A percentile compares a stretch with the other conserved stretches of the same genome.
phyloP scores from a whole-genome alignment of 129 eudicot species.

The Flaveria robusta region DNA sequence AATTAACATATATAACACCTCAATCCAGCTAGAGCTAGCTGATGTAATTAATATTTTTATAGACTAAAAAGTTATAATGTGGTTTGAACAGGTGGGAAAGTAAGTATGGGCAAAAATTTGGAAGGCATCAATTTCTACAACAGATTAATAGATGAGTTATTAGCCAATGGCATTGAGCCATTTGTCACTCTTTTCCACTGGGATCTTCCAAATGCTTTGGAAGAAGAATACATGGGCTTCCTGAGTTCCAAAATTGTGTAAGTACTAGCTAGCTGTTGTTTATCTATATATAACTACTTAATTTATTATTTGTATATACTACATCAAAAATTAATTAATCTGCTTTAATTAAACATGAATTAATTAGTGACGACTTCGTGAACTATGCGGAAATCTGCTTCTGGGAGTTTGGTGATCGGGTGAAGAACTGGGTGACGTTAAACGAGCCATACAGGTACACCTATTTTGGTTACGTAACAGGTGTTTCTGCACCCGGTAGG shows the following conservation, averaged over 20 bases:
- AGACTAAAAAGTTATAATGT: neutral
- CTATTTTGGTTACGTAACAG: constrained; percentile 21
- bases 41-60: too few species aligned
- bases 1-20: too few species aligned
- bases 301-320: too few species aligned
- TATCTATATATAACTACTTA: too few species aligned
- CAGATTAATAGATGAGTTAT: constrained; percentile 38
- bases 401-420: constrained; percentile 49
- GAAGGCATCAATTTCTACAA: constrained; percentile 47
- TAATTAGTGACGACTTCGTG: constrained; percentile 25
- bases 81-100: constrained; percentile 37
- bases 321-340: neutral
- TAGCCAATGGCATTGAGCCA: constrained; percentile 38
- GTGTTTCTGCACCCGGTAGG: constrained; percentile 35
- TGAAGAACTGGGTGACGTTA: constrained; percentile 45
- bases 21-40: too few species aligned
- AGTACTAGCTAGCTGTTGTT: too few species aligned
- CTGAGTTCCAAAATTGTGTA: constrained; percentile 24
- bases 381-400: constrained; percentile 40
- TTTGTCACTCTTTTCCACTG: constrained; percentile 42
- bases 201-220: constrained; percentile 43
- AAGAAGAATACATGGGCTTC: constrained; percentile 42
- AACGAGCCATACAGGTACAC: constrained; percentile 39
- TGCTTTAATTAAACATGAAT: neutral
- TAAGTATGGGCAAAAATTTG: constrained; percentile 37